Evolutionary conservation across 2,329 filamentous ascomycete genomes (phyloP).

Genomic region (Colletotrichum salicis): DNA sequence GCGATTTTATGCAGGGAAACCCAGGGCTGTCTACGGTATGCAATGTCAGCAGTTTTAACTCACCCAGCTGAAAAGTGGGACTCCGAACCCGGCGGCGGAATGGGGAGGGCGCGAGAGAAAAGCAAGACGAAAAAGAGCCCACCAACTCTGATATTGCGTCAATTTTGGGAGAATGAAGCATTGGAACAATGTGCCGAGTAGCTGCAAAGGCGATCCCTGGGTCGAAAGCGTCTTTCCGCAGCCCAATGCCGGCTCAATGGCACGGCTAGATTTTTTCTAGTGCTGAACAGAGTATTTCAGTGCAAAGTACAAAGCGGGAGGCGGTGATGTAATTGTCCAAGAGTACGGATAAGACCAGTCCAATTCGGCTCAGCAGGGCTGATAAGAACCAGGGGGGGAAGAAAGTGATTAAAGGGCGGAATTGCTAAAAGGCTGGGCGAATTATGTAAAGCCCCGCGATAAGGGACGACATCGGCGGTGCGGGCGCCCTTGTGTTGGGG

Average conservation of each 20-base stretch:
- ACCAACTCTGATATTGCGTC: slow-evolving; percentile 17
- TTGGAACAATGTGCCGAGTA: not conserved
- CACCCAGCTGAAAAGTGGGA: not conserved
- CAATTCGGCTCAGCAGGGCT: slow-evolving; percentile 24
- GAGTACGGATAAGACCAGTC: not conserved
- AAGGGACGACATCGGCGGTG: slow-evolving; percentile 30
- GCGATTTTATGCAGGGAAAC: slow-evolving; percentile 16
- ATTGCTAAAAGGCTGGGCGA: slow-evolving; percentile 5
- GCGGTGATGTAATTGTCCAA: slow-evolving; percentile 25
- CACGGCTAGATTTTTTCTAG: not conserved
- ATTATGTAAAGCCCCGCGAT: slow-evolving; percentile 32
- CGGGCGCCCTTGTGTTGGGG: slow-evolving; percentile 3
- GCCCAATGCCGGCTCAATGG: slow-evolving; percentile 21
- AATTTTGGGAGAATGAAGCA: slow-evolving; percentile 7
- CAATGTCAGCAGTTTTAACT: not conserved
- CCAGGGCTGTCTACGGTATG: not conserved
- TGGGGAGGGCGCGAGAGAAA: not conserved
- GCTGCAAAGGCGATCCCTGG: slow-evolving; percentile 7
- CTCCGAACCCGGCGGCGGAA: slow-evolving; percentile 27
- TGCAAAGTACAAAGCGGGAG: not conserved
- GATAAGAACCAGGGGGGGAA: slow-evolving; percentile 22
- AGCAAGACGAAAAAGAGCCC: not conserved
- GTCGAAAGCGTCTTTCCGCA: not conserved
- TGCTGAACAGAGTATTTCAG: not conserved
- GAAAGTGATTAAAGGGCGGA: not conserved